phyloP scores from a whole-genome alignment of 2,329 filamentous ascomycete species.

The Alternaria alternata region DNA sequence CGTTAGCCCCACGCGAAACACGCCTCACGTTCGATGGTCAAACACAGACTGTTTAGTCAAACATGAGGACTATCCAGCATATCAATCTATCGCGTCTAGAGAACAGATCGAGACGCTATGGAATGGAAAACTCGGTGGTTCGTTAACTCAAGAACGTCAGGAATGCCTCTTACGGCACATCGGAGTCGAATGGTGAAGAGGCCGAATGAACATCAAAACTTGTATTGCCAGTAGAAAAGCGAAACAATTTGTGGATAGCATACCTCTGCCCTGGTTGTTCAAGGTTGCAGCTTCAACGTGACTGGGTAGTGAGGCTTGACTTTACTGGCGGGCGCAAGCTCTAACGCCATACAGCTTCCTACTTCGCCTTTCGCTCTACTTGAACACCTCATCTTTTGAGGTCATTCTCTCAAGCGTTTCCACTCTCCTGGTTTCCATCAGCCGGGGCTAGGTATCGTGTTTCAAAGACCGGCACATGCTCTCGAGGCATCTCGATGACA shows the following conservation, averaged over 20 bases:
- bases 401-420: background rate
- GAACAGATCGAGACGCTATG: background rate
- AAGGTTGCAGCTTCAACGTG: background rate
- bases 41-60: slow-evolving; percentile 29
- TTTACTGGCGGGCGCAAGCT: background rate
- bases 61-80: slow-evolving; percentile 5
- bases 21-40: slow-evolving; percentile 23
- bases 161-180: background rate
- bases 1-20: slow-evolving; percentile 27
- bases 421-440: background rate
- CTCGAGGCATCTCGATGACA: slow-evolving; percentile 8
- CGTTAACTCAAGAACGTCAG: background rate
- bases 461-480: slow-evolving; percentile 3
- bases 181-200: background rate
- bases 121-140: background rate
- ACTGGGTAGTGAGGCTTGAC: background rate
- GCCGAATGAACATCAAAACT: background rate
- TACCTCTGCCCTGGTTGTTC: background rate
- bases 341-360: background rate
- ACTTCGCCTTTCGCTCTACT: background rate
- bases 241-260: background rate
- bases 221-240: background rate
- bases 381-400: background rate
- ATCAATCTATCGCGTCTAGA: background rate
- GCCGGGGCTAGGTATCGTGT: background rate